Evolutionary conservation across 805 yeast species (phyloP).

Genomic region (Jamesozyma lodderae): DNA sequence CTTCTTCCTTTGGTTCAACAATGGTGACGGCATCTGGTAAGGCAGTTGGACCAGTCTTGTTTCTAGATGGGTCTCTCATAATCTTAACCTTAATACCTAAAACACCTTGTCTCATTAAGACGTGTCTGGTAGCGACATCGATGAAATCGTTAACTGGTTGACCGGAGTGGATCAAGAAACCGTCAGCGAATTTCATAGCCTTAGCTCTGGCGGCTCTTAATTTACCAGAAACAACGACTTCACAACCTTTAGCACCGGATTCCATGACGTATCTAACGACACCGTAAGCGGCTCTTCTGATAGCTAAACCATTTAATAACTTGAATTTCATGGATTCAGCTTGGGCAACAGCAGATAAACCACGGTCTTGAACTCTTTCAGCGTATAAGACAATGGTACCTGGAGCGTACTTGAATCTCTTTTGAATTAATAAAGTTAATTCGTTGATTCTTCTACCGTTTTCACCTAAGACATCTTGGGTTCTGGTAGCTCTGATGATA

Average conservation of each 20-base stretch:
- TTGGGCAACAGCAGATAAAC: slow-evolving; percentile 98
- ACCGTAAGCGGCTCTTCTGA: slow-evolving; percentile 99
- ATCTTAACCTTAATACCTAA: slow-evolving; percentile 99
- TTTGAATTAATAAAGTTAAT: slow-evolving; percentile 92
- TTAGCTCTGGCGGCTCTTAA: slow-evolving; percentile 99
- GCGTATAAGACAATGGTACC: slow-evolving; percentile 92
- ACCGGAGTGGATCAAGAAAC: slow-evolving; percentile 99
- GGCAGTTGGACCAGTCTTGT: slow-evolving; percentile 78
- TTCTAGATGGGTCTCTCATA: slow-evolving; percentile 95
- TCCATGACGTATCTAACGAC: slow-evolving; percentile 99
- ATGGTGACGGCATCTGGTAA: slow-evolving; percentile 93
- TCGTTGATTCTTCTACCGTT: slow-evolving; percentile 99
- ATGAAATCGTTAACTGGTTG: slow-evolving; percentile 99
- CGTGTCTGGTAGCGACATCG: slow-evolving; percentile 99
- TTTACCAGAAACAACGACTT: slow-evolving; percentile 99
- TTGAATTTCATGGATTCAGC: slow-evolving; percentile 98
- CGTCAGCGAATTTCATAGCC: slow-evolving; percentile 99
- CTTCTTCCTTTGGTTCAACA: slow-evolving; percentile 92
- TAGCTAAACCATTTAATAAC: slow-evolving; percentile 96
- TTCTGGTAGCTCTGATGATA: slow-evolving; percentile 97
- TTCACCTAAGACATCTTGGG: slow-evolving; percentile 98
- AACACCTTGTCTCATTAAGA: slow-evolving; percentile 99
- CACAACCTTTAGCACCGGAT: slow-evolving; percentile 99
- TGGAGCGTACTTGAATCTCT: slow-evolving; percentile 95
- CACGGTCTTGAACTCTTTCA: slow-evolving; percentile 99